A percentile compares a stretch with the other conserved stretches of the same genome.
phyloP scores from a whole-genome alignment of 305 asterid genomes.

The Stenogyne calaminthoides region DNA sequence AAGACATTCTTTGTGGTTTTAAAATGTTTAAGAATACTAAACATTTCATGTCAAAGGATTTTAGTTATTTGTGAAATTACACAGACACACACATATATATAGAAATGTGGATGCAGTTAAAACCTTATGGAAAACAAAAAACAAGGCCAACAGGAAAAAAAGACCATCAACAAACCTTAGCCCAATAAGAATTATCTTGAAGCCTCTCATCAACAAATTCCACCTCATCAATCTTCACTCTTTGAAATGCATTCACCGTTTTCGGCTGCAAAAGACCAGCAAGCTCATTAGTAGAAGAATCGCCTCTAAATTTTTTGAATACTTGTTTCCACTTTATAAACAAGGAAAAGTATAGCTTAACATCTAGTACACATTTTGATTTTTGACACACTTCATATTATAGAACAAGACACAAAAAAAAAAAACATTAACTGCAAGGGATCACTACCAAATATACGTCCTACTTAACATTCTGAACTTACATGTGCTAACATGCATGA shows the following conservation, averaged over 20 bases:
- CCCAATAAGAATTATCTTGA: constrained; percentile 96
- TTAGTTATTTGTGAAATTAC: neutral
- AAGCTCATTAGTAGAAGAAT: constrained; percentile 16
- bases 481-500: constrained; percentile 13
- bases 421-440: neutral
- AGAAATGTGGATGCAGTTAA: neutral
- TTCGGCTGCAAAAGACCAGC: constrained; percentile 61
- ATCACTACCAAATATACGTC: neutral
- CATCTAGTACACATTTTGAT: neutral
- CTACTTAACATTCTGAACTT: neutral
- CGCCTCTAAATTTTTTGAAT: neutral
- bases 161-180: constrained; percentile 58
- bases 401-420: neutral
- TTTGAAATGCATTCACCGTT: constrained; percentile 70
- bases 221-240: constrained; percentile 88
- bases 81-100: neutral
- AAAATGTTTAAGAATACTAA: neutral
- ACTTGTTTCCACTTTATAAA: neutral
- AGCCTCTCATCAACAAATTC: constrained; percentile 85
- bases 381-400: neutral
- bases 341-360: neutral
- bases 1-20: neutral
- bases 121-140: constrained; percentile 9
- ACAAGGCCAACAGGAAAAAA: neutral
- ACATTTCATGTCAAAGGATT: neutral